Conservation (phyloP, 768 basidiomycete species). For the Pleurotus ostreatus region DNA sequence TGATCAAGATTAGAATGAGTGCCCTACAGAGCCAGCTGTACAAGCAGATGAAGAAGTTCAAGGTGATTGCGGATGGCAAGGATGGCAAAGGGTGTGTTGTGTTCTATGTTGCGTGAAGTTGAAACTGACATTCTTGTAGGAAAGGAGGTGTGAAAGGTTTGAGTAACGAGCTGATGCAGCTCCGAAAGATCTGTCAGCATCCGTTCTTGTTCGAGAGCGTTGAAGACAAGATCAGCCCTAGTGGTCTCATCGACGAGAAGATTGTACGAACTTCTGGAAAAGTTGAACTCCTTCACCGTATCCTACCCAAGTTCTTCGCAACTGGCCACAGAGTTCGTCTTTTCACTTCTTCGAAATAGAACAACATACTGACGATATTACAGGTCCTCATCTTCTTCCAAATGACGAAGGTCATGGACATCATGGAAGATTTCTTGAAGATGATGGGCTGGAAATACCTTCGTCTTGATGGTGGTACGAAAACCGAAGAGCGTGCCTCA, state of each 20-base stretch:
- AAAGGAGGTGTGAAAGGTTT: constrained; percentile 84
- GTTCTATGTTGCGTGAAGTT: not conserved
- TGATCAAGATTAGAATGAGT: constrained; percentile 95
- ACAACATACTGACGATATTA: constrained; percentile 2
- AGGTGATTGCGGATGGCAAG: constrained; percentile 89
- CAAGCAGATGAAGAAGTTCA: constrained; percentile 97
- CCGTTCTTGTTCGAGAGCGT: constrained; percentile 95
- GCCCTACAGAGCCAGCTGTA: constrained; percentile 89
- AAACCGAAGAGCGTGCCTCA: constrained; percentile 89
- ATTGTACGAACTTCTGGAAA: constrained; percentile 89
- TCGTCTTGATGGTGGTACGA: constrained; percentile 94
- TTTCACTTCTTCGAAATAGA: not conserved
- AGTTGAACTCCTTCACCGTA: constrained; percentile 84
- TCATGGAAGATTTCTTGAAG: constrained; percentile 93
- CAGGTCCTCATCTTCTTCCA: constrained; percentile 99
- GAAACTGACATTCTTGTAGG: constrained; percentile 28
- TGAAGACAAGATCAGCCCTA: constrained; percentile 89
- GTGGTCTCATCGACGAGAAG: constrained; percentile 77
- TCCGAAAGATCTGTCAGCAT: constrained; percentile 97
- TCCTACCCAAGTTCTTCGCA: constrained; percentile 92
- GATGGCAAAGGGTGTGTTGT: constrained; percentile 65
- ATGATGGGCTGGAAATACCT: constrained; percentile 84
- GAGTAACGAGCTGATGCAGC: constrained; percentile 95
- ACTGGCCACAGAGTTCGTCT: constrained; percentile 80
- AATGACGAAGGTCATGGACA: constrained; percentile 99